These are phyloP conservation scores for Tulasnella sp. DNA, from an alignment of 768 basidiomycete genomes.

Conservation along the genomic window DNA sequence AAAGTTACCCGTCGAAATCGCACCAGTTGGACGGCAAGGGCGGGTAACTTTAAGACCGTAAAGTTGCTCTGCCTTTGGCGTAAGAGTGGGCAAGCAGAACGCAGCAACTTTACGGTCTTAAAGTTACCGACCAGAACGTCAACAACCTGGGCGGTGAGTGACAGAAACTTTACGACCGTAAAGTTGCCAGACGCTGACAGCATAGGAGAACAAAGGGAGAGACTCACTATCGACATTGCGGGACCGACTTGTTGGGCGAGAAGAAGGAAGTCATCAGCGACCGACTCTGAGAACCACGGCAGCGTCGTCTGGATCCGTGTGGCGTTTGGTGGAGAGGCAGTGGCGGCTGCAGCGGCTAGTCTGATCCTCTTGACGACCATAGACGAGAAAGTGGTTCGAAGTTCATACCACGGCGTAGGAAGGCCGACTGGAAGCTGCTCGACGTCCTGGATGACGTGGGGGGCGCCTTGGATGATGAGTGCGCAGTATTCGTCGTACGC, in stretches of 20 bases:
- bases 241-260: neutral
- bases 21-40: too few species aligned
- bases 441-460: neutral
- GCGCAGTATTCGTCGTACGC: neutral
- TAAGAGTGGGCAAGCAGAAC: neutral
- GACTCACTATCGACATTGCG: neutral
- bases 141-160: neutral
- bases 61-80: neutral
- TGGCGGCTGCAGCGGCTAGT: neutral
- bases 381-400: neutral
- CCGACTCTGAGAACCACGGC: neutral
- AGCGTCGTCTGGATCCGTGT: neutral
- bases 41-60: neutral
- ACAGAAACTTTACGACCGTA: neutral
- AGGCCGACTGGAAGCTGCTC: neutral
- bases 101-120: neutral
- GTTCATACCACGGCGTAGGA: neutral
- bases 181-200: neutral
- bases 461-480: neutral
- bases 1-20: neutral
- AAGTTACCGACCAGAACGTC: neutral
- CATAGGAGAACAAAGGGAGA: neutral
- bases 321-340: neutral
- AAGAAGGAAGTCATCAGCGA: neutral
- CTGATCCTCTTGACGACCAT: neutral